Percentiles rank a stretch among this genome's conserved stretches.
Evolutionary conservation across 2,329 filamentous ascomycete genomes (phyloP).

Genomic region (Talaromyces sp.): DNA sequence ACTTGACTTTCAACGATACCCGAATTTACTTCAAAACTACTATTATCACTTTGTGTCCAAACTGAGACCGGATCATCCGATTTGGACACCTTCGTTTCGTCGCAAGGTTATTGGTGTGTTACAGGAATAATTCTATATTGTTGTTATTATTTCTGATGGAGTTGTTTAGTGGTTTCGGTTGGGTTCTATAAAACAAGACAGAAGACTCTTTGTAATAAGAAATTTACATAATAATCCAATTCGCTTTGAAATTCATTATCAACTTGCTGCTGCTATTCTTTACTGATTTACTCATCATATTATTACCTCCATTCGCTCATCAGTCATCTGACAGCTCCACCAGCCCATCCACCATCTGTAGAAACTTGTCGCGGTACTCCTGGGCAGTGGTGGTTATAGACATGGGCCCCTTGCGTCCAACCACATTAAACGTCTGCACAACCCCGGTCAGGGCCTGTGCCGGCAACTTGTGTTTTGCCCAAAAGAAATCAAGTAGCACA

Average conservation of each 20-base stretch:
- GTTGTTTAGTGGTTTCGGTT: not conserved
- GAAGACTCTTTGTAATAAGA: not conserved
- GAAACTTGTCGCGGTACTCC: slow-evolving; percentile 60
- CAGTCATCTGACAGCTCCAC: slow-evolving; percentile 28
- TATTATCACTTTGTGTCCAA: not conserved
- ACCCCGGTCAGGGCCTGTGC: slow-evolving; percentile 62
- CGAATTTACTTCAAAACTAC: not conserved
- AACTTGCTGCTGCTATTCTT: not conserved
- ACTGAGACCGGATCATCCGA: not conserved
- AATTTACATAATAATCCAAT: not conserved
- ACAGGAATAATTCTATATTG: not conserved
- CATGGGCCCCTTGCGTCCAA: slow-evolving; percentile 65
- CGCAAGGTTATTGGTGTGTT: not conserved
- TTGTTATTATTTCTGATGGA: not conserved
- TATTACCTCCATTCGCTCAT: not conserved
- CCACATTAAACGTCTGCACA: slow-evolving; percentile 58
- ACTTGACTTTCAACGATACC: not conserved
- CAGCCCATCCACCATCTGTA: slow-evolving; percentile 47
- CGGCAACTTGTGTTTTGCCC: slow-evolving; percentile 66
- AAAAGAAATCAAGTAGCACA: slow-evolving; percentile 70
- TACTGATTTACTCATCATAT: not conserved
- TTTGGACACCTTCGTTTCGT: not conserved
- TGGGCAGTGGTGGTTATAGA: slow-evolving; percentile 64
- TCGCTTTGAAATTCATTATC: not conserved
- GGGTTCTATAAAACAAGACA: not conserved